Evolutionary conservation across 2,329 filamentous ascomycete genomes (phyloP).

Genomic region (Botrytis aclada): DNA sequence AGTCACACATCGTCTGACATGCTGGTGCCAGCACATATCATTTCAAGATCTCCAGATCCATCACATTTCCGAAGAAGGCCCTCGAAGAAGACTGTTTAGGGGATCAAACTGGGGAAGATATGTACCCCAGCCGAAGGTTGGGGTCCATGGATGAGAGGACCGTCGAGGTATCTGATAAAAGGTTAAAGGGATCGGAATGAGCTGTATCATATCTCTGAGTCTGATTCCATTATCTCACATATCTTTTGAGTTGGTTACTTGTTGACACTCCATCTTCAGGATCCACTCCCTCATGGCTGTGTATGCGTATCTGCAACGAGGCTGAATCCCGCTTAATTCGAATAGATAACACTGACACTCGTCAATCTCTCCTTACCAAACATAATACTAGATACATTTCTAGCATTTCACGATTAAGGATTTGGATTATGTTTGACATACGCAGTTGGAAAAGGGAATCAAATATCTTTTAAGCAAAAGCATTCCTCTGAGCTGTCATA

Average conservation of each 20-base stretch:
- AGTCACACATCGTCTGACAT: neutral
- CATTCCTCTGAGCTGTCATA: neutral
- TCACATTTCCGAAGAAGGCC: neutral
- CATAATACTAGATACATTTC: neutral
- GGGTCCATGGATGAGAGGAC: neutral
- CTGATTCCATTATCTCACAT: neutral
- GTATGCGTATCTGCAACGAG: neutral
- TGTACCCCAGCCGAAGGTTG: constrained; percentile 2
- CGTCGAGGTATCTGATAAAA: neutral
- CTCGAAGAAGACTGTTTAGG: neutral
- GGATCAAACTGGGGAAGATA: neutral
- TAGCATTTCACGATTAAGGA: neutral
- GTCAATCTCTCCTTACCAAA: neutral
- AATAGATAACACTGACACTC: neutral
- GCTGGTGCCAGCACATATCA: neutral
- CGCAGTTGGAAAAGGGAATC: neutral
- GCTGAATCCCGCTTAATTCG: neutral
- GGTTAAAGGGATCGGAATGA: neutral
- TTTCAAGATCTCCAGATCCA: neutral
- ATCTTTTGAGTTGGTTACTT: neutral
- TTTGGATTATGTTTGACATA: neutral
- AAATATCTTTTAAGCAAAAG: neutral
- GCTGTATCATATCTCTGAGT: neutral
- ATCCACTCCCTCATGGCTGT: neutral
- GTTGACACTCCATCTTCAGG: neutral